Evolutionary conservation across 805 yeast genomes (phyloP).

Genomic region (Candida quercuum): DNA sequence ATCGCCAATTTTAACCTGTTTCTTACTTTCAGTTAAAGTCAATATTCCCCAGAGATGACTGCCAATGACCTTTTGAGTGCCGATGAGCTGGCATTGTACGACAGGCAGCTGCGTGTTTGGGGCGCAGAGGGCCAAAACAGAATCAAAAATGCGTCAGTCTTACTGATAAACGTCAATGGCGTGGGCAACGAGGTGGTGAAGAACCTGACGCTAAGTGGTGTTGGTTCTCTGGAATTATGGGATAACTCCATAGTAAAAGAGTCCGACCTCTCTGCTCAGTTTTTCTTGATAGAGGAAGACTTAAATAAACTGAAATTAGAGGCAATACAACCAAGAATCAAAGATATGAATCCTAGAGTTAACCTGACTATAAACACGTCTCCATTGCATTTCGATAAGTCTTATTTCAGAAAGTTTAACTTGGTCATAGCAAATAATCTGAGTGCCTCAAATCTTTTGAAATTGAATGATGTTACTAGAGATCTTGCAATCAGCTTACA

Average conservation of each 20-base stretch:
- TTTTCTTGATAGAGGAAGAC: conserved; percentile 54
- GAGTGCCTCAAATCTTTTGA: conserved; percentile 30
- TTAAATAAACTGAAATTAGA: conserved; percentile 53
- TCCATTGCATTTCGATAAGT: conserved; percentile 12
- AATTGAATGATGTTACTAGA: conserved; percentile 55
- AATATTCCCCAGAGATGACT: too few relatives aligned
- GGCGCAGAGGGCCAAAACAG: conserved; percentile 86
- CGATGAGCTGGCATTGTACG: conserved; percentile 90
- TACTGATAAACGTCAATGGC: conserved; percentile 69
- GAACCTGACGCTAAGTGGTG: conserved; percentile 82
- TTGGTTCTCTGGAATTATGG: conserved; percentile 68
- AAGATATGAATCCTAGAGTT: conserved; percentile 79
- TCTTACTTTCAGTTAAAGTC: too few relatives aligned
- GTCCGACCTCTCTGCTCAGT: conserved; percentile 69
- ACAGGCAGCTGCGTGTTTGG: conserved; percentile 93
- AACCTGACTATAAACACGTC: conserved; percentile 39
- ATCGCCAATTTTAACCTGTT: too few relatives aligned
- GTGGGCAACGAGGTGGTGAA: conserved; percentile 80
- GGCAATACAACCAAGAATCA: conserved; percentile 49
- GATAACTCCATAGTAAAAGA: conserved; percentile 52
- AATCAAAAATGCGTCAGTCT: conserved; percentile 65
- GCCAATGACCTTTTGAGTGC: conserved; percentile 19
- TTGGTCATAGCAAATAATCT: conserved; percentile 75
- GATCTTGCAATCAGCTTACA: conserved; percentile 57
- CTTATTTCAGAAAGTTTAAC: conserved; percentile 52